These are phyloP conservation scores for Neltuma alba DNA, from an alignment of 306 rosid species.

Conservation along the genomic window DNA sequence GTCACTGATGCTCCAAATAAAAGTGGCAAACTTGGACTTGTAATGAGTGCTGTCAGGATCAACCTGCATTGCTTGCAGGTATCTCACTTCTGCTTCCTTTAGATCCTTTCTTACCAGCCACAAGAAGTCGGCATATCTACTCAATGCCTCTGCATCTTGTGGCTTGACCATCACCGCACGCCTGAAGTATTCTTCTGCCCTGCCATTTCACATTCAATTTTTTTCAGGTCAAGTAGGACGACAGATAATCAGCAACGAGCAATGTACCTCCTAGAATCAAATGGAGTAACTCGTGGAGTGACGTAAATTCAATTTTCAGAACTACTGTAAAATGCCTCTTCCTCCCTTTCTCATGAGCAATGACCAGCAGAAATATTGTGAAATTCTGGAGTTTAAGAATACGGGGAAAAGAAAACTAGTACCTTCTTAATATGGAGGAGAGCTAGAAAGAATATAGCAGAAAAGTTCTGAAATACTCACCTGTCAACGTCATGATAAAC, in stretches of 20 bases:
- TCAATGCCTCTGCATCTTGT: conserved; percentile 60
- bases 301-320: background rate
- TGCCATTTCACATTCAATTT: conserved; percentile 37
- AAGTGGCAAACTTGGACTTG: conserved; percentile 66
- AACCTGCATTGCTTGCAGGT: conserved; percentile 63
- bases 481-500: conserved; percentile 61
- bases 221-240: background rate
- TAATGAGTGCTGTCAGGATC: conserved; percentile 56
- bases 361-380: background rate
- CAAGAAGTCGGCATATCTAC: conserved; percentile 71
- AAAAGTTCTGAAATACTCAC: conserved; percentile 43
- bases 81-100: conserved; percentile 72
- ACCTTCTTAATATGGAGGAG: background rate
- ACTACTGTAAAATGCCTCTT: conserved; percentile 18
- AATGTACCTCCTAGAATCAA: background rate
- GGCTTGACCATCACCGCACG: conserved; percentile 51
- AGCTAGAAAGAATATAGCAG: background rate
- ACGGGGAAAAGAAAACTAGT: conserved; percentile 1
- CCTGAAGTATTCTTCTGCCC: conserved; percentile 81
- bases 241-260: background rate
- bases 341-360: background rate
- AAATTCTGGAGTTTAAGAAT: background rate
- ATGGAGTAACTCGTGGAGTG: background rate
- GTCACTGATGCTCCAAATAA: conserved; percentile 74
- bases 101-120: conserved; percentile 61